phyloP scores from a whole-genome alignment of 805 yeast species.

The Myxozyma sirexii region DNA sequence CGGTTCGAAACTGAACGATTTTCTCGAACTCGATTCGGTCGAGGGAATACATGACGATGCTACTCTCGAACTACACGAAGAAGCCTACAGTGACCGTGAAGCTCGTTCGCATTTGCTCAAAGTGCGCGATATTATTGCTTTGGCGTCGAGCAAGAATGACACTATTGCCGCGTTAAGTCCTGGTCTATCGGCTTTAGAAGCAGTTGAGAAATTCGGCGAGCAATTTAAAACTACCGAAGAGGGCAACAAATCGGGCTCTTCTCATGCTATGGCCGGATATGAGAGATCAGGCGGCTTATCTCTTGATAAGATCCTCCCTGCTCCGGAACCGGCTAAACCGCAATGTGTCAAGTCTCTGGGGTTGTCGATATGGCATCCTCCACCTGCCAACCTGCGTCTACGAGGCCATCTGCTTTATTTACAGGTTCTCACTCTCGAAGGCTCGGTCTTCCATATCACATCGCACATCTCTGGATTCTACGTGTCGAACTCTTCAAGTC shows the following conservation, averaged over 20 bases:
- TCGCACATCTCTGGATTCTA: constrained; percentile 78
- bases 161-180: constrained; percentile 45
- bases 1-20: constrained; percentile 45
- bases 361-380: constrained; percentile 85
- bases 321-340: constrained; percentile 18
- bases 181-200: constrained; percentile 55
- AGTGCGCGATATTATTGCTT: constrained; percentile 62
- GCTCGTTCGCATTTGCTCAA: constrained; percentile 65
- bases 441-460: constrained; percentile 76
- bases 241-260: neutral
- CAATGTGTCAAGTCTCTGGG: constrained; percentile 57
- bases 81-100: constrained; percentile 61
- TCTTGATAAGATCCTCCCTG: constrained; percentile 12
- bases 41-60: constrained; percentile 44
- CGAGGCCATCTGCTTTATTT: constrained; percentile 83
- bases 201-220: constrained; percentile 25
- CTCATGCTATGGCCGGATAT: constrained; percentile 37
- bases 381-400: constrained; percentile 60
- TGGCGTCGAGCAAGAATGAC: constrained; percentile 46
- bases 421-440: constrained; percentile 75
- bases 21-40: constrained; percentile 39
- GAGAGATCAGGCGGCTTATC: constrained; percentile 32
- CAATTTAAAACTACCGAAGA: constrained; percentile 13
- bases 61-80: constrained; percentile 53
- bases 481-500: constrained; percentile 67